Percentiles rank a stretch among this genome's conserved stretches.
These are phyloP conservation scores for Striga asiatica DNA, from an alignment of 257 asterid genomes.

Conservation along the genomic window DNA sequence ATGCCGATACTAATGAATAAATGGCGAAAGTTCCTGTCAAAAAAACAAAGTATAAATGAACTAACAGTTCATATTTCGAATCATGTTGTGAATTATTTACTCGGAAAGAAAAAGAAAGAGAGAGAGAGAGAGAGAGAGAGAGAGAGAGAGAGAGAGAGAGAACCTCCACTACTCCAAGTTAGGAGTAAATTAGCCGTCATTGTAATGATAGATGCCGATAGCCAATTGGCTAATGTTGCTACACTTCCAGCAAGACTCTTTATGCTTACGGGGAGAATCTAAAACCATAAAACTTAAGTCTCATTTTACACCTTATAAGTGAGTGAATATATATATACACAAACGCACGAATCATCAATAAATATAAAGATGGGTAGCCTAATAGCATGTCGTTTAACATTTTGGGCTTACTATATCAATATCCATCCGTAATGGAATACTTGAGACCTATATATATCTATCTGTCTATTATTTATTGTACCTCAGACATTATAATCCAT, in stretches of 20 bases:
- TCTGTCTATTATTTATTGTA: slow-evolving; percentile 23
- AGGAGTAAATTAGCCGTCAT: slow-evolving; percentile 77
- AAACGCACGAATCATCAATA: too few relatives aligned
- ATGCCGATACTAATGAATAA: slow-evolving; percentile 45
- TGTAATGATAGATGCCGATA: slow-evolving; percentile 59
- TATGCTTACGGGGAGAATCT: slow-evolving; percentile 87
- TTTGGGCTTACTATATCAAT: too few relatives aligned
- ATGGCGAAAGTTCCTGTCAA: slow-evolving; percentile 65
- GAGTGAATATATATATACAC: neutral
- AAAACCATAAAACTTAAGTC: slow-evolving; percentile 16
- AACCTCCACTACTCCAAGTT: slow-evolving; percentile 87
- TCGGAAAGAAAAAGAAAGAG: neutral
- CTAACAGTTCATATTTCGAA: too few relatives aligned
- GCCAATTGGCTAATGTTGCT: slow-evolving; percentile 81
- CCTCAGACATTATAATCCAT: slow-evolving; percentile 94
- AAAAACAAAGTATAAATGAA: neutral
- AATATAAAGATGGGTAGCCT: too few relatives aligned
- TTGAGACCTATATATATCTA: too few relatives aligned
- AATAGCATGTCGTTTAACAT: too few relatives aligned
- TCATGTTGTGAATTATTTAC: too few relatives aligned
- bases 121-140: neutral
- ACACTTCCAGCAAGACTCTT: slow-evolving; percentile 92
- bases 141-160: slow-evolving; percentile 26
- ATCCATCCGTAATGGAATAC: too few relatives aligned
- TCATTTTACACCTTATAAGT: neutral